Evolutionary conservation across 768 basidiomycete genomes (phyloP), one percentile per base, ranked within the genome.

Genomic region (Pleurotus giganteus): DNA sequence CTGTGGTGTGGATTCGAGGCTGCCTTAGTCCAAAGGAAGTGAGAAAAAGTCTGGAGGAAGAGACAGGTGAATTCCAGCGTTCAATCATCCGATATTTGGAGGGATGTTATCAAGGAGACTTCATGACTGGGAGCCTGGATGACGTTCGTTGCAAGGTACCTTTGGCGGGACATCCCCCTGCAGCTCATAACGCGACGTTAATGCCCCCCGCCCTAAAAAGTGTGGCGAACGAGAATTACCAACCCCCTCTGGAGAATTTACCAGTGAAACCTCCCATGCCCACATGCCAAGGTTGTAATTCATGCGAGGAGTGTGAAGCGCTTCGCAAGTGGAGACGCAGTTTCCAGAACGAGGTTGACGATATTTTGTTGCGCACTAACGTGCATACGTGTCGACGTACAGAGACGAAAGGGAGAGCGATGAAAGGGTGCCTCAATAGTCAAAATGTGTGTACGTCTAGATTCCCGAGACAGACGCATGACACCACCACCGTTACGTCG

Each of bases 1-100:
- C 70, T 39, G 49, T 72, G 0, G 5, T 71, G 1, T 70, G 69
- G 69, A 55, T 72, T 3, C 2, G 15, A 2, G 56, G 54, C 58
- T 4, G 47, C 3, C 17, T 62, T 1, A 50, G 57, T 4, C 59
- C 56, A 5, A 52, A 60, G 8, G 57, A 60, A 4, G 50, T 57
- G 11, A 8, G 19, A 24, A 27, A 51, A 6, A 46, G 42, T 12
- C 3, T 76, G 0, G 37, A 67, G 26, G 56, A 60, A 31, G 19
- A 36, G 2, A 60, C 63, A 24, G 58, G 56, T 3, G 51, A 59
- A 2, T 74, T 74, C 47, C 58, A 62, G 24, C 36, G 55, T 3
- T 31, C 39, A 2, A 31, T 74, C 2, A 51, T 72, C 5, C 39
- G 47, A 23, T 74, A 71, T 51, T 31, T 74, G 2, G 72, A 75